Evolutionary conservation across 805 yeast genomes (phyloP), one percentile per base, ranked within the genome.

Genomic region (Candida coquimbonensis): DNA sequence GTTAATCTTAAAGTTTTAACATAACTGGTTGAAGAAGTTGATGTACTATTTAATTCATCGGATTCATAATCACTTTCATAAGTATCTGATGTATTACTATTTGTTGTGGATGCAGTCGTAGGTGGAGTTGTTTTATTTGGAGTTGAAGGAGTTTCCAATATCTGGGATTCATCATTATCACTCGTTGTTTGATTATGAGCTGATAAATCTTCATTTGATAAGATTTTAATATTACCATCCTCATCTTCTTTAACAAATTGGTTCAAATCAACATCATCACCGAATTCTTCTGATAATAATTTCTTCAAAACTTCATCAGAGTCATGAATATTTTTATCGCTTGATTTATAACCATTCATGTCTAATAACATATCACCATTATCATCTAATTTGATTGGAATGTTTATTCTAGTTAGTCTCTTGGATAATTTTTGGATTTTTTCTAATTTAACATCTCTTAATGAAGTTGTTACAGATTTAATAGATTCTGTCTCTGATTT

Each of bases 301-400:
- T 83, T 81, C 54, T 80, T 80, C 48, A 93, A 77, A 34, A 85
- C 68, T 42, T 81, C 81, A 60, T 89, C 96, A 0, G 95, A 78
- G 53, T 79, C 81, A 42, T 81, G 81, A 36, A 85, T 78, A 61
- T 83, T 87, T 53, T 81, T 80, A 43, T 81, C 84, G 55, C 83
- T 88, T 32, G 95, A 84, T 65, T 90, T 91, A 66, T 93, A 93
- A 16, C 99, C 99, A 55, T 89, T 95, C 82, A 91, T 87, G 66
- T 93, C 99, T 39, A 93, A 68, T 37, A 89, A 77, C 54, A 93
- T 73, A 59, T 89, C 96, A 12, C 99, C 99, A 56, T 87, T 86
- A 50, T 83, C 82, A 51, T 87, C 95, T 34, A 90, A 76, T 53
- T 81, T 87, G 27, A 95, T 82, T 1, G 97, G 96, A 31, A 93